phyloP scores from a whole-genome alignment of 345 rosid genomes.

The Noccaea bulbosa region DNA sequence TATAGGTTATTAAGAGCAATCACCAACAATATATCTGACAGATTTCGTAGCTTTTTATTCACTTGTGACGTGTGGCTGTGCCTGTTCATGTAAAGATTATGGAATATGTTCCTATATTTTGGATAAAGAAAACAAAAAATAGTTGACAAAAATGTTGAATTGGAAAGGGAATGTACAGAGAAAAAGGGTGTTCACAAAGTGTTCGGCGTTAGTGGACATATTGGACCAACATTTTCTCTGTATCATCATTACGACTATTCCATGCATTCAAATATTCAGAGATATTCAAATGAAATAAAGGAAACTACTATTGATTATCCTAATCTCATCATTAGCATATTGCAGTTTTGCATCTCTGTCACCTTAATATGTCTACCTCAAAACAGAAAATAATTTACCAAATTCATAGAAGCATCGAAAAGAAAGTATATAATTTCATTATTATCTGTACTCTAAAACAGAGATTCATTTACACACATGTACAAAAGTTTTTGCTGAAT shows the following conservation, averaged over 20 bases:
- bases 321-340: slow-evolving; percentile 28
- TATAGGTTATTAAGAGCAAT: neutral
- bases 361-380: slow-evolving; percentile 15
- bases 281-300: slow-evolving; percentile 12
- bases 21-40: neutral
- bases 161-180: slow-evolving; percentile 25
- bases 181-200: slow-evolving; percentile 16
- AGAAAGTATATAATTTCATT: neutral
- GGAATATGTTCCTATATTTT: no score
- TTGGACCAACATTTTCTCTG: slow-evolving; percentile 20
- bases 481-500: neutral
- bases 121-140: neutral
- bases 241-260: slow-evolving; percentile 21
- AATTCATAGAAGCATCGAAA: slow-evolving; percentile 5
- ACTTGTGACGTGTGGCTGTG: no score
- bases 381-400: slow-evolving; percentile 22
- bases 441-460: slow-evolving; percentile 5
- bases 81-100: no score
- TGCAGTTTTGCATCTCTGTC: neutral
- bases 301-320: slow-evolving; percentile 4
- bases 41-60: no score
- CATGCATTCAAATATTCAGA: slow-evolving; percentile 33
- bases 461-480: neutral
- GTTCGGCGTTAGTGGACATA: slow-evolving; percentile 41
- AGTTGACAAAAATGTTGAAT: slow-evolving; percentile 18